Evolutionary conservation across 441 rosid genomes (phyloP), one percentile per base, ranked within the genome.

Genomic region (Gossypium aridum): DNA sequence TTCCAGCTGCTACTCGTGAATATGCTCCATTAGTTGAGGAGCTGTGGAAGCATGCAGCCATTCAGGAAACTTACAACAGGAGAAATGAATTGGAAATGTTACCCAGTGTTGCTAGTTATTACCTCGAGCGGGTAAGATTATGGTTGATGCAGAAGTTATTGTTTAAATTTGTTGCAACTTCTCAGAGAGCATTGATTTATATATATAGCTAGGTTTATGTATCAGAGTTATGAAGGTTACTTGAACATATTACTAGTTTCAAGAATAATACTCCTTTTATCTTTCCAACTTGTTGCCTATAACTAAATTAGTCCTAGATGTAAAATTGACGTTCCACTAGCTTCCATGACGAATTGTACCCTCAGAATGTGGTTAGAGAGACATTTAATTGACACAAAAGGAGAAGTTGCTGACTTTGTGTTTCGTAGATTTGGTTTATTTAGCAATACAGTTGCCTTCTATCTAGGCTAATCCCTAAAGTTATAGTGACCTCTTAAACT

Each of bases 21-120:
- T 92, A 88, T 73, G 90, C 97, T 2, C 96, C 92, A 57, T 74
- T 89, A 69, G 91, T 93, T 71, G 99, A 89, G 72, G 98, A 93
- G 83, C 76, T 96, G 64, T 96, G 99, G 99, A 86, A 76, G 76
- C 97, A 93, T 81, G 71, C 86, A 55, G 97, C 99, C 19, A 85
- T 96, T 80, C 93, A 89, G 83, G 90, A 92, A 25, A 88, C 98
- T 2, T 96, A 91, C 82, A 89, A 85, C 71, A 86, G 99, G 31
- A 88, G 85, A 84, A 87, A 76, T 37, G 98, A 96, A 80, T 70
- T 96, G 70, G 92, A 86, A 82, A 83, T 83, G 85, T 92, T 96
- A 61, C 97, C 98, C 45, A 89, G 92, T 82, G 92, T 92, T 65
- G 95, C 96, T 66, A 89, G 82, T 76, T 93, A 93, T 85, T 96